These are phyloP conservation scores for Poa pratensis DNA, from an alignment of 176 grass and related monocot species.

Conservation along the genomic window DNA sequence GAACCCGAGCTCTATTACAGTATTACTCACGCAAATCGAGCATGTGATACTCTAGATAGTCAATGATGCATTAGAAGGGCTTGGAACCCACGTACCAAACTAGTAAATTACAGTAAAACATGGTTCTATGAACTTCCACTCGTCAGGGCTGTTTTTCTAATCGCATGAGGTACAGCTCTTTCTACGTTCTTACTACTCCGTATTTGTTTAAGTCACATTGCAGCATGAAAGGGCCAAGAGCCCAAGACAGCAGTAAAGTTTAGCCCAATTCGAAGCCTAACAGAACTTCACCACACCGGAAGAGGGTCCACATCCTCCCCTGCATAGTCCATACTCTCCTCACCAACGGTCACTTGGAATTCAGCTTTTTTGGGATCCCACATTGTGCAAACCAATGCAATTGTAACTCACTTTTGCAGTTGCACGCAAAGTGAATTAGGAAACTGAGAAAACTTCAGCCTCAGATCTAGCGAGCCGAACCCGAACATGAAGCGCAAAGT, in stretches of 20 bases:
- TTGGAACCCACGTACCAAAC: neutral
- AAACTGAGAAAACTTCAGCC: slow-evolving; percentile 5
- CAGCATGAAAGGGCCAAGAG: neutral
- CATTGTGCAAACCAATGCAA: slow-evolving; percentile 33
- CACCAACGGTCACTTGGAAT: slow-evolving; percentile 43
- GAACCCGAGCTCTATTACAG: slow-evolving; percentile 11
- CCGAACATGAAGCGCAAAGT: slow-evolving; percentile 9
- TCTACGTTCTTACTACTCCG: too few relatives aligned
- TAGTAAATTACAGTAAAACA: neutral
- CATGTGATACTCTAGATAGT: neutral
- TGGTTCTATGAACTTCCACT: neutral
- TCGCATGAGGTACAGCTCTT: neutral
- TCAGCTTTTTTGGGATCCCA: slow-evolving; percentile 46
- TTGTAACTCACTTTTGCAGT: slow-evolving; percentile 43
- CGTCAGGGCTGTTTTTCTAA: neutral
- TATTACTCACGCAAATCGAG: neutral
- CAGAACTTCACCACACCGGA: slow-evolving; percentile 18
- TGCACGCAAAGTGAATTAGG: slow-evolving; percentile 31
- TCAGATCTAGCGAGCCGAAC: slow-evolving; percentile 49
- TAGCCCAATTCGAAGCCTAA: slow-evolving; percentile 7
- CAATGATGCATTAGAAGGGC: neutral
- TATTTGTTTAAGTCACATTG: too few relatives aligned
- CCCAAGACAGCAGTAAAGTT: slow-evolving; percentile 7
- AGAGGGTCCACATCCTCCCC: slow-evolving; percentile 21
- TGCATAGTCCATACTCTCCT: neutral